A percentile compares a stretch with the other conserved stretches of the same genome.
These are phyloP conservation scores for Saccharomyces uvarum DNA, from an alignment of 1,139 yeast genomes.

Conservation along the genomic window DNA sequence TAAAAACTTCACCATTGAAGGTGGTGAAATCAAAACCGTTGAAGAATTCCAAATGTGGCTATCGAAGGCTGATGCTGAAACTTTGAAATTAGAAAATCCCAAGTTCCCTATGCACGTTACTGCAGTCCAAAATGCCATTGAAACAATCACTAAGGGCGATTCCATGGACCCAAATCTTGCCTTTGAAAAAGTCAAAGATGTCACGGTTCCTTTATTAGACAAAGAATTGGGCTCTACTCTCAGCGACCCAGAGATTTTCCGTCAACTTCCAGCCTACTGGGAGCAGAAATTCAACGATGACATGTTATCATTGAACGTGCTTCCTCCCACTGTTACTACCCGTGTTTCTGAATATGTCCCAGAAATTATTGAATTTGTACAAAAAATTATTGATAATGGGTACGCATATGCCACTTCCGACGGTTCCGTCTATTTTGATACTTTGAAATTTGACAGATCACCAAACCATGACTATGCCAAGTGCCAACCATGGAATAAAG, in stretches of 20 bases:
- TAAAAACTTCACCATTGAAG: slow-evolving; percentile 47
- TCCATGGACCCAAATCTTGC: slow-evolving; percentile 29
- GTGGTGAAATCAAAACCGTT: slow-evolving; percentile 22
- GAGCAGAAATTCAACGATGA: slow-evolving; percentile 77
- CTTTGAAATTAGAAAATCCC: slow-evolving; percentile 52
- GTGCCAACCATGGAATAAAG: slow-evolving; percentile 96
- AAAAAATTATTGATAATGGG: slow-evolving; percentile 65
- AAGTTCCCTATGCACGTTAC: slow-evolving; percentile 79
- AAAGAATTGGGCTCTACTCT: slow-evolving; percentile 63
- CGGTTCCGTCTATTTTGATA: slow-evolving; percentile 95
- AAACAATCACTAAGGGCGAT: slow-evolving; percentile 32
- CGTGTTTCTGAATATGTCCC: slow-evolving; percentile 97
- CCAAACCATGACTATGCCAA: slow-evolving; percentile 82
- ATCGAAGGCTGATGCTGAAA: slow-evolving; percentile 40
- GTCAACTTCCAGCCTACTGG: slow-evolving; percentile 81
- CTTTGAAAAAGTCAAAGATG: slow-evolving; percentile 54
- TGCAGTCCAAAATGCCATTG: slow-evolving; percentile 52
- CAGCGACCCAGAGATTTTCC: slow-evolving; percentile 77
- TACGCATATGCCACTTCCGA: slow-evolving; percentile 75
- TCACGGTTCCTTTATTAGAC: slow-evolving; percentile 69
- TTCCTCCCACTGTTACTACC: slow-evolving; percentile 78
- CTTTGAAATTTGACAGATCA: slow-evolving; percentile 65
- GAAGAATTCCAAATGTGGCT: slow-evolving; percentile 49
- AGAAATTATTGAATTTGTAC: slow-evolving; percentile 75
- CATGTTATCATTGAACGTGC: slow-evolving; percentile 76